Evolutionary conservation across 2,329 filamentous ascomycete genomes (phyloP), one percentile per base, ranked within the genome.

Genomic region (Metarhizium album): DNA sequence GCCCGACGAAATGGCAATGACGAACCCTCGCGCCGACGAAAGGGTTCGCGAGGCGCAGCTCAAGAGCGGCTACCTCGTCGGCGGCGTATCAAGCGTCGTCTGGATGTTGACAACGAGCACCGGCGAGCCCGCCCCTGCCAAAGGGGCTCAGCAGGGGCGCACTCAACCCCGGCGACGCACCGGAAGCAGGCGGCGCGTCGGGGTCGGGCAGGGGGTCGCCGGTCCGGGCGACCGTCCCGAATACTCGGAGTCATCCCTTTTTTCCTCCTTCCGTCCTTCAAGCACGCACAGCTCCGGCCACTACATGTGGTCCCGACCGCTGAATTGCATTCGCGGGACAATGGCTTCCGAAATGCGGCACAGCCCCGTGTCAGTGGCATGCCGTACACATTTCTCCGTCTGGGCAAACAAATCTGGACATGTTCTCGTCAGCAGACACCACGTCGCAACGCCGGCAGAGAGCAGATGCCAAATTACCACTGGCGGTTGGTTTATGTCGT

Each of bases 51-150:
- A n/a, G n/a, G n/a, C n/a, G n/a, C n/a, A n/a, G n/a, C n/a, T n/a
- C n/a, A n/a, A n/a, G n/a, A n/a, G n/a, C n/a, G n/a, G n/a, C 37
- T 52, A 51, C 29, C 51, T 61, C 45, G 53, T 62, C 0, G 70
- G 70, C 14, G 70, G 69, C 22, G 66, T 66, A 31, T 67, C 64
- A 55, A 74, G 74, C 2, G 62, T 62, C 8, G 63, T 66, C 58
- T 67, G 64, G 18, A 73, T 65, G 50, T 58, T 64, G 20, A 59
- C 60, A 6, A 52, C 58, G 60, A 71, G 67, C 0, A 66, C 62
- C 0, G 69, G 70, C n/a, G 53, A 63, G 58, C 53, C 65, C n/a
- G n/a, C n/a, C n/a, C n/a, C n/a, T n/a, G n/a, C n/a, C n/a, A n/a
- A n/a, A n/a, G 1, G 35, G n/a, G 35, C 14, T 18, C 11, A 72